Evolutionary conservation across 2,329 filamentous ascomycete species (phyloP), one percentile per base, ranked within the genome.

Genomic region (Xylaria sp.): DNA sequence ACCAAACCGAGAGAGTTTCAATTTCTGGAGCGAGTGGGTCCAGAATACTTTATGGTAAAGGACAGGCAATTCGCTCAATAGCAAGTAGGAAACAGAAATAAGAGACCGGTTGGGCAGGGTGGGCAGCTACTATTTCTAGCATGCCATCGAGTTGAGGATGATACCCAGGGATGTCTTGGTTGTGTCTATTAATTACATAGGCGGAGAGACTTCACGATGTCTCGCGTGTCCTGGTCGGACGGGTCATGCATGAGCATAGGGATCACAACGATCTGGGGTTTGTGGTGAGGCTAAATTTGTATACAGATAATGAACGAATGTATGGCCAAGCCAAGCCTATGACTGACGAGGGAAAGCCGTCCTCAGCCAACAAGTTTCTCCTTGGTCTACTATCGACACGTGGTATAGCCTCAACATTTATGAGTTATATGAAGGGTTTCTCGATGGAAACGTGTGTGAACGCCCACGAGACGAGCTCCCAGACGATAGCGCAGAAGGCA

Each of bases 401-500:
- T 56, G 47, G 44, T 49, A n/a, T n/a, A 57, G 44, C 49, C 59
- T 61, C 42, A 15, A 47, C 15, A 57, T 42, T 22, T 20, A 45
- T n/a, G 39, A 22, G 10, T 20, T 33, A 45, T 58, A 39, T n/a
- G 61, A 69, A 55, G 59, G 59, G 61, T 67, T 65, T 50, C 64
- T 69, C 63, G 42, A 65, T 61, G 55, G 65, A 70, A 71, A 66
- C 64, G 69, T 66, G 68, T 69, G 65, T 66, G 67, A 77, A 75
- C 55, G 73, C 79, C 77, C 77, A 78, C 74, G 76, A 78, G 76
- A 68, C 73, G 75, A 74, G 74, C 63, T 75, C 73, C 73, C 72
- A 71, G 73, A 72, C 79, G 80, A 86, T 86, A 86, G 84, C 84
- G 84, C 79, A 81, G 73, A 77, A 80, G 82, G 69, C 84, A 86